Percentiles rank a stretch among this genome's conserved stretches.
Conservation (phyloP, 768 basidiomycete genomes). For the Floccularia luteovirens region DNA sequence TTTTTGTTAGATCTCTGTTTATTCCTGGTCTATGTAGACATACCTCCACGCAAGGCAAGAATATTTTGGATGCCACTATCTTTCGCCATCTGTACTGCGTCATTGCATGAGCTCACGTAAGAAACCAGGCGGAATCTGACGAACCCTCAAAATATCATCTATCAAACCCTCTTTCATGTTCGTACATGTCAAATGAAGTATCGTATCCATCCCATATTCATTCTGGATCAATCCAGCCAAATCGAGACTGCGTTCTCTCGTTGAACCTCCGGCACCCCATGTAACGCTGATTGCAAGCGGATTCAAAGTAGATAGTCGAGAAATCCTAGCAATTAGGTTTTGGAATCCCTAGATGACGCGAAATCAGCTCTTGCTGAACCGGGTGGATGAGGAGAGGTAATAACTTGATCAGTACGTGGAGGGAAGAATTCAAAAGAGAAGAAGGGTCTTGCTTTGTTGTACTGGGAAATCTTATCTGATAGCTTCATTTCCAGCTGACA, state of each 20-base stretch:
- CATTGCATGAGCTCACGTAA: not conserved
- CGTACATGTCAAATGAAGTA: constrained; percentile 94
- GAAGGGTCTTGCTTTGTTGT: constrained; percentile 50
- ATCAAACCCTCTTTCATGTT: constrained; percentile 91
- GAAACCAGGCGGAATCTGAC: constrained; percentile 9
- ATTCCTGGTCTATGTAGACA: constrained; percentile 9
- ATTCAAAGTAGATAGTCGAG: constrained; percentile 65
- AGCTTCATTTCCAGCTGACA: constrained; percentile 52
- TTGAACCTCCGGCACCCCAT: constrained; percentile 96
- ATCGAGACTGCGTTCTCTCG: constrained; percentile 81
- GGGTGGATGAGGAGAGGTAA: constrained; percentile 2
- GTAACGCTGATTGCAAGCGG: constrained; percentile 89
- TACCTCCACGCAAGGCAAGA: constrained; percentile 88
- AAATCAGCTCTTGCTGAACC: constrained; percentile 2
- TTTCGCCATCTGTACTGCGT: constrained; percentile 56
- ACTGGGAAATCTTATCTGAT: constrained; percentile 52
- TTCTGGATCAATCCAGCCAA: constrained; percentile 73
- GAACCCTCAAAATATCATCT: constrained; percentile 76
- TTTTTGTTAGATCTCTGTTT: constrained; percentile 1
- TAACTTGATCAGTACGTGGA: constrained; percentile 84
- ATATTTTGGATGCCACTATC: constrained; percentile 80
- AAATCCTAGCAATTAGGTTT: constrained; percentile 84
- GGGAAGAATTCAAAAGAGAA: constrained; percentile 98
- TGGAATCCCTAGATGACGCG: constrained; percentile 63
- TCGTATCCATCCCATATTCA: constrained; percentile 73